Base-by-base conservation (phyloP, 1,139 yeast species). In the Candida sanyaensis region DNA sequence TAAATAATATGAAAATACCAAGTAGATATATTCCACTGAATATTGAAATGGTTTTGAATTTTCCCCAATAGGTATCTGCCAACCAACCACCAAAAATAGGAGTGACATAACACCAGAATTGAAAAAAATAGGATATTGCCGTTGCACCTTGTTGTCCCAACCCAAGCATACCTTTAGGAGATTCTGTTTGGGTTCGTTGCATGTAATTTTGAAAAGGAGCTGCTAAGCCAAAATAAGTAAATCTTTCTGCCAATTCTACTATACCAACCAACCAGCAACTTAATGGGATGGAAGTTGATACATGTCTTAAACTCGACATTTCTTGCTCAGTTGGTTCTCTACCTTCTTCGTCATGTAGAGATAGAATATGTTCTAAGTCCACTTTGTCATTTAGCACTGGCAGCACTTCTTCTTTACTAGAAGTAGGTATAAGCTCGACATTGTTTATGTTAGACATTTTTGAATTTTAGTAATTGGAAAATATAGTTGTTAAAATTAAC, bases 41-140 rank as follows among this genome's bases (percentile, higher is more conserved):
- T 42, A 76, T 71, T 61, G 80, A 75, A 58, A 88, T 85, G 42
- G 93, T 84, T 59, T 76, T 80, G 69, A 78, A 83, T 64, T 86
- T 84, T 49, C 95, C 95, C 71, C 80, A 78, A 64, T 72, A 83
- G 55, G 86, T 81, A 66, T 88, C 96, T 47, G 93, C 83, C 36
- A 87, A 58, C 67, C 84, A 81, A 48, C 91, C 95, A 61, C 91
- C 92, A 49, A 84, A 70, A 49, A 88, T 75, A 33, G 96, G 96
- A 41, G 92, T 84, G 43, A 86, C 75, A 63, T 88, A 88, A 62
- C 91, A 86, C 86, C 91, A 84, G 62, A 88, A 87, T 62, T 86
- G 88, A 75, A 86, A 83, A 60, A 87, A 82, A 63, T 85, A 81
- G 17, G 89, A 81, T 52, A 88, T 74, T 23, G 88, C 92, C 42